These are phyloP conservation scores for Trichocomaceae sp. DNA, from an alignment of 2,329 filamentous ascomycete species.

Conservation along the genomic window DNA sequence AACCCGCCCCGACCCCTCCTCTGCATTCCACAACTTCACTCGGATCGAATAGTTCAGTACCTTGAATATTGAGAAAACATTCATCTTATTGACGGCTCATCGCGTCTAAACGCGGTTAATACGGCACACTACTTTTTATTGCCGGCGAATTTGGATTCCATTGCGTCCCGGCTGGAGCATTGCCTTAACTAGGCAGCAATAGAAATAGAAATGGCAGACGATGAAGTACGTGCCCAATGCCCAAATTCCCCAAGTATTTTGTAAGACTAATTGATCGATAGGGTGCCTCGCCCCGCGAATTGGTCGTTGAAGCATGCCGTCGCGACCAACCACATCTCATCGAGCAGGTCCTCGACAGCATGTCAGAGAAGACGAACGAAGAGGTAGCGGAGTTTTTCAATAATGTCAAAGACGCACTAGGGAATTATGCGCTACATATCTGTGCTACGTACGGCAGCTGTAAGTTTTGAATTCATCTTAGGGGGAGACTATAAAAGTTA, in stretches of 20 bases:
- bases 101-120: background rate
- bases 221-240: slow-evolving; percentile 30
- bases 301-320: slow-evolving; percentile 86
- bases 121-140: background rate
- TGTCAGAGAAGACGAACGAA: slow-evolving; percentile 52
- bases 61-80: background rate
- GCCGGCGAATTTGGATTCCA: background rate
- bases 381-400: slow-evolving; percentile 76
- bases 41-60: background rate
- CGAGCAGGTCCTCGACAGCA: slow-evolving; percentile 60
- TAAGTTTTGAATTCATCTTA: slow-evolving; percentile 40
- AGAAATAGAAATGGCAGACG: slow-evolving; percentile 38
- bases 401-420: slow-evolving; percentile 73
- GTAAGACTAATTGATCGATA: slow-evolving; percentile 31
- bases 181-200: slow-evolving; percentile 18
- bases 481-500: background rate
- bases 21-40: slow-evolving; percentile 17
- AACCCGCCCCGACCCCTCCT: slow-evolving; percentile 7
- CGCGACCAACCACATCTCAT: slow-evolving; percentile 87
- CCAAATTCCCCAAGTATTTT: background rate
- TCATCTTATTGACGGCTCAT: background rate
- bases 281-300: slow-evolving; percentile 79
- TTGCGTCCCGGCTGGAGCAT: background rate
- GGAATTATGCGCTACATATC: slow-evolving; percentile 83
- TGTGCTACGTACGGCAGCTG: slow-evolving; percentile 81